These are phyloP conservation scores for Heterobasidion parviporum DNA, from an alignment of 1,284 basidiomycete genomes.

Conservation along the genomic window DNA sequence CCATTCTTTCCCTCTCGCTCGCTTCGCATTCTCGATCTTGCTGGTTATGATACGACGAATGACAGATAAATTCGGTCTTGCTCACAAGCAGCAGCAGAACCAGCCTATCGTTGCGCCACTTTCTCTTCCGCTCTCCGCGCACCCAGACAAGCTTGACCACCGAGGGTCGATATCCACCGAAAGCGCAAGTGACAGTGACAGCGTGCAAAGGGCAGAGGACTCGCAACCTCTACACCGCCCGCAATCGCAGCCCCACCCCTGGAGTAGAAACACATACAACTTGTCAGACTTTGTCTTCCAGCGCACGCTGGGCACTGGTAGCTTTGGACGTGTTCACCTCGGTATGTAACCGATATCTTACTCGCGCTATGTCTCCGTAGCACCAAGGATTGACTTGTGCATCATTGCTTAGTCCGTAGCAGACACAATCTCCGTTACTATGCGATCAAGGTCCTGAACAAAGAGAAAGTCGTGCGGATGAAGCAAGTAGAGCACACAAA, in stretches of 20 bases:
- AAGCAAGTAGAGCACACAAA: constrained; percentile 99
- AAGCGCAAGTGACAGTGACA: constrained; percentile 48
- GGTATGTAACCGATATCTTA: constrained; percentile 36
- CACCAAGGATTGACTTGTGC: neutral
- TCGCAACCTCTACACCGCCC: constrained; percentile 22
- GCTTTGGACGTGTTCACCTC: constrained; percentile 91
- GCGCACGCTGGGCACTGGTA: constrained; percentile 84
- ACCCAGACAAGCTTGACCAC: constrained; percentile 24
- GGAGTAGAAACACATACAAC: constrained; percentile 59
- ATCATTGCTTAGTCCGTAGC: constrained; percentile 58
- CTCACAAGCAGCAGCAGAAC: constrained; percentile 13
- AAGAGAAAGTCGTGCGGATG: constrained; percentile 91
- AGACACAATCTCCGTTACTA: constrained; percentile 92
- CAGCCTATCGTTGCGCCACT: constrained; percentile 10
- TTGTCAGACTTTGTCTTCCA: constrained; percentile 70
- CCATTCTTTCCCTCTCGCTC: neutral
- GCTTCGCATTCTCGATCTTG: neutral
- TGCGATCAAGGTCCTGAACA: constrained; percentile 90
- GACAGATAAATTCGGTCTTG: constrained; percentile 33
- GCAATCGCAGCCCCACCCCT: constrained; percentile 11
- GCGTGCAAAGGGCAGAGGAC: constrained; percentile 34
- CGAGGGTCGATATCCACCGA: constrained; percentile 58
- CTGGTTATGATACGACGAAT: constrained; percentile 32
- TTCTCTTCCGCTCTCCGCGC: constrained; percentile 13
- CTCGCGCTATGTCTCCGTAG: neutral